Base-by-base conservation (phyloP, 441 rosid genomes). In the Isatis lusitanica region DNA sequence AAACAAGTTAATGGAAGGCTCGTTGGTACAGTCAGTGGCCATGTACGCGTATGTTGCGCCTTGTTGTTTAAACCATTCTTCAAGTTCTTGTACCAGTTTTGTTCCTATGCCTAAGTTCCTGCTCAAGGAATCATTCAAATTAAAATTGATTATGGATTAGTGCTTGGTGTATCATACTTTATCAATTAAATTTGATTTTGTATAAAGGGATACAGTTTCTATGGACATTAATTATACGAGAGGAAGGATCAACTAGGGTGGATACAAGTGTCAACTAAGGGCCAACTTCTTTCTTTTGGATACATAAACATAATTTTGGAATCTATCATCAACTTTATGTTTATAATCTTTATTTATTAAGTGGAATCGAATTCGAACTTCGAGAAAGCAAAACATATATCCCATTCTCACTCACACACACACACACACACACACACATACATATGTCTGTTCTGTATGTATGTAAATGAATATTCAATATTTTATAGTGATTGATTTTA, bases 71-170 rank as follows among this genome's bases (percentile, higher is more conserved):
- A 87, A 86, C 94, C 97, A 91, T 50, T 83, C 80, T 78, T 91
- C 93, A 43, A 83, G 60, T 63, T 79, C 65, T n/a, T 80, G 74
- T 4, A 91, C 85, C 42, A 91, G 74, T 74, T 80, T 87, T 35
- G 79, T 66, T 36, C 90, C 94, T 58, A 89, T 82, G 43, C 87
- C 87, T 5, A 86, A 77, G 83, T 91, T 91, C 85, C 97, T 89
- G 85, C 71, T 52, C 74, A 12, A 11, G 3, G 30, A 61, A 71
- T 61, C 40, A 74, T 59, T 16, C 3, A 10, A 5, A 9, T 28
- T 6, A 12, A 9, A 1, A 31, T 39, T n/a, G 48, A 9, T 63
- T 15, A 40, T 7, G 24, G 68, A 63, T 28, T 40, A 42, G 36
- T 18, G 33, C 10, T 10, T 26, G 7, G 16, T 38, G 8, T 38